Percentiles rank a stretch among this genome's conserved stretches.
These are phyloP conservation scores for Rhynchosporium graminicola DNA, from an alignment of 2,329 filamentous ascomycete species.

Conservation along the genomic window DNA sequence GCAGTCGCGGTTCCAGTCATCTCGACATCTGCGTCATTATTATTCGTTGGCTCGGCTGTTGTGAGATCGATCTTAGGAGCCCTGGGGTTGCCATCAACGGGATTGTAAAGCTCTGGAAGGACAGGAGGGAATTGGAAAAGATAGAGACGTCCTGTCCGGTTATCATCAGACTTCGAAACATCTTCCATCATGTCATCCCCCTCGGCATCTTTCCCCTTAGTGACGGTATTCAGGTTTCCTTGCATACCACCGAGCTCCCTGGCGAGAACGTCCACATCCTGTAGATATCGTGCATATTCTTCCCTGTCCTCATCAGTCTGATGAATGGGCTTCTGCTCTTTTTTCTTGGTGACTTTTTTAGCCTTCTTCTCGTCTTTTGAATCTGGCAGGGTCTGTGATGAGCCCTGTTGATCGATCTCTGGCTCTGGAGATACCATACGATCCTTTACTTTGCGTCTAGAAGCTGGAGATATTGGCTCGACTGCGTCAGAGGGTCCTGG, in stretches of 20 bases:
- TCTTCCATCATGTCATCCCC: slow-evolving; percentile 43
- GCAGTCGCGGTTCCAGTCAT: slow-evolving; percentile 21
- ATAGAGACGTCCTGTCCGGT: slow-evolving; percentile 57
- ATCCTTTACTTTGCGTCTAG: slow-evolving; percentile 20
- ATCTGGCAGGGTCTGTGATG: slow-evolving; percentile 2
- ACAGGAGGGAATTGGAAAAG: slow-evolving; percentile 66
- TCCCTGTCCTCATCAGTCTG: slow-evolving; percentile 54
- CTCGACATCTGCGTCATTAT: slow-evolving; percentile 20
- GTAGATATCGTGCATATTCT: slow-evolving; percentile 51
- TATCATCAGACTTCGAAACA: slow-evolving; percentile 23
- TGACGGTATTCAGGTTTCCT: slow-evolving; percentile 20
- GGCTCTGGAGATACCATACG: slow-evolving; percentile 4
- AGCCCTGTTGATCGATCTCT: background rate
- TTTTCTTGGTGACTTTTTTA: slow-evolving; percentile 22
- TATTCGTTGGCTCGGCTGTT: slow-evolving; percentile 14
- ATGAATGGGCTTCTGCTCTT: slow-evolving; percentile 43
- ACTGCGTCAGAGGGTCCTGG: slow-evolving; percentile 1
- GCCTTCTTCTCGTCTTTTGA: slow-evolving; percentile 20
- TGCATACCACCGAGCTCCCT: slow-evolving; percentile 49
- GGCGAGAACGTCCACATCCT: slow-evolving; percentile 48
- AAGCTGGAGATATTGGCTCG: slow-evolving; percentile 19
- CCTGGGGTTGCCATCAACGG: slow-evolving; percentile 29
- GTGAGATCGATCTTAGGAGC: background rate
- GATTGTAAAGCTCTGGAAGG: slow-evolving; percentile 53
- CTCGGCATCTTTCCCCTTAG: slow-evolving; percentile 41